phyloP scores from a whole-genome alignment of 345 rosid species.

The Lenwebbia sp. region DNA sequence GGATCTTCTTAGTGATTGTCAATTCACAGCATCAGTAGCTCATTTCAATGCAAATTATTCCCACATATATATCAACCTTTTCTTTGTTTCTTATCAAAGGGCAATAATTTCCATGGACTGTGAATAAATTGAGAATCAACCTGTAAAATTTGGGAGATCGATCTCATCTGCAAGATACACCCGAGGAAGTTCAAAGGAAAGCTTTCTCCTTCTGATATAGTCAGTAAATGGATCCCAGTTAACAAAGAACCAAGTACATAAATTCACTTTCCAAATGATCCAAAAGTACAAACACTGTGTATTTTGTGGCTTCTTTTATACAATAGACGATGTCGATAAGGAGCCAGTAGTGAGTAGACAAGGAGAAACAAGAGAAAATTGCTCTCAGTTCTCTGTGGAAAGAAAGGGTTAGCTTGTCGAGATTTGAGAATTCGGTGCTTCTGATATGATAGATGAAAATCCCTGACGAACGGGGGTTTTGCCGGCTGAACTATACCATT shows the following conservation, averaged over 20 bases:
- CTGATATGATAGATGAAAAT: background rate
- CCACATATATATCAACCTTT: background rate
- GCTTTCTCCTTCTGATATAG: background rate
- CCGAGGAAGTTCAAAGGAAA: background rate
- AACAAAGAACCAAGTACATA: background rate
- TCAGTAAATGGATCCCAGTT: background rate
- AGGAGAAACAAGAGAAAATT: background rate
- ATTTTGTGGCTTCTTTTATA: background rate
- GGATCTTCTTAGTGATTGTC: background rate
- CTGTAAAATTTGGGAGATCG: background rate
- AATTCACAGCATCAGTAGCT: background rate
- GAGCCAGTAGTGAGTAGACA: background rate
- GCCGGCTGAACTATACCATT: background rate
- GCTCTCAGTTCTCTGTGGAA: background rate
- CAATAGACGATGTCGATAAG: background rate
- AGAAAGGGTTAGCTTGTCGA: background rate
- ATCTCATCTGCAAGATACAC: background rate
- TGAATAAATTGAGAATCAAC: background rate
- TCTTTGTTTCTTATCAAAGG: background rate
- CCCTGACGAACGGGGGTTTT: background rate
- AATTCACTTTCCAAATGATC: background rate
- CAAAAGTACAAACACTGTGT: background rate
- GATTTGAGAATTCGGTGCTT: background rate
- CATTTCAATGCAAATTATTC: background rate
- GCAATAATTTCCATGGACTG: background rate